Evolutionary conservation across 352 stramenopile species (phyloP).

Genomic region (Proteromonas lacertae): DNA sequence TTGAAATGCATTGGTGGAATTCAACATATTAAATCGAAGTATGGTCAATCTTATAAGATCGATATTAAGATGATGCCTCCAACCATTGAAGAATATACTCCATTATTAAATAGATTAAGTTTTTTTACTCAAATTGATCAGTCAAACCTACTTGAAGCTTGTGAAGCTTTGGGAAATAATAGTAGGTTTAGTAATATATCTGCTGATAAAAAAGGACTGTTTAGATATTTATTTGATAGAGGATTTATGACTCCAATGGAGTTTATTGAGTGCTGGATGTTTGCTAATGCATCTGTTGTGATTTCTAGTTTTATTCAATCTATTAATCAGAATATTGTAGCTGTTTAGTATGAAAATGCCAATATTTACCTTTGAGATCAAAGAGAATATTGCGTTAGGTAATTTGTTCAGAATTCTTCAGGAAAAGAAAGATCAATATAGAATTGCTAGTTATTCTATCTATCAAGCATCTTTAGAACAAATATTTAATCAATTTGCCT

Average conservation of each 20-base stretch:
- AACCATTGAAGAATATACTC: conserved; percentile 5
- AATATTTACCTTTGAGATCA: background rate
- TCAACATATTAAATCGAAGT: conserved; percentile 73
- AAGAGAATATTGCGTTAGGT: background rate
- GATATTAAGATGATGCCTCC: conserved; percentile 26
- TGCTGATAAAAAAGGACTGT: no score
- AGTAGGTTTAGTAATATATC: no score
- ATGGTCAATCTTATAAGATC: conserved; percentile 57
- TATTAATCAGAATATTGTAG: background rate
- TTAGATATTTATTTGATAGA: background rate
- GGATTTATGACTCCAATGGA: background rate
- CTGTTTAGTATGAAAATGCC: background rate
- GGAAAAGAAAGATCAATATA: background rate
- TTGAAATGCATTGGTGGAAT: conserved; percentile 25
- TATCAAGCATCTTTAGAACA: conserved; percentile 2
- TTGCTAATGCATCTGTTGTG: background rate
- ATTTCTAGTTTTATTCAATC: no score
- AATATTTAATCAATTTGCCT: conserved; percentile 4
- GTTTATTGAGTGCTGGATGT: background rate
- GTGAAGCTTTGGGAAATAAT: no score
- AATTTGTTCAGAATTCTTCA: background rate
- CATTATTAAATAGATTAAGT: conserved; percentile 3
- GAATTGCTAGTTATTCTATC: background rate
- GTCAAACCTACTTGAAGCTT: no score
- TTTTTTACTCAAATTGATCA: background rate